phyloP scores from a whole-genome alignment of 371 early-diverging fungal species.

The Mortierella sp. region DNA sequence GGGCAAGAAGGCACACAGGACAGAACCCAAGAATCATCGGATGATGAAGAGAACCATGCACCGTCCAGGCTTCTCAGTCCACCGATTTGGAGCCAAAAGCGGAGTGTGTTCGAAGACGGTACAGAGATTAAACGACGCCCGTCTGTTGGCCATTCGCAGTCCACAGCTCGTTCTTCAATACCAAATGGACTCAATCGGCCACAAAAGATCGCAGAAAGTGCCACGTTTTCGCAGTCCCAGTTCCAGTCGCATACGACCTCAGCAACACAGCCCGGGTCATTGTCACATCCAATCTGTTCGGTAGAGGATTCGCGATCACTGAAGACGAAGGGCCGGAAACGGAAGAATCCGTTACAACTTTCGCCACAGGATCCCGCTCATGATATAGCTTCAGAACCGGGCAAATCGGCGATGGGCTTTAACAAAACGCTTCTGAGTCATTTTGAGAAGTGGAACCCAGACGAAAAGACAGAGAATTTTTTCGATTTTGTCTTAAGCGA shows the following conservation, averaged over 20 bases:
- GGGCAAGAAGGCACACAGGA: conserved; percentile 13
- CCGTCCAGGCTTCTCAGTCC: conserved; percentile 10
- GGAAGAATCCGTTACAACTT: conserved; percentile 15
- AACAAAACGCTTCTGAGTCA: conserved; percentile 40
- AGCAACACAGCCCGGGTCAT: too few species aligned
- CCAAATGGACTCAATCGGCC: background rate
- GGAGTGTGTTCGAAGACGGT: conserved; percentile 5
- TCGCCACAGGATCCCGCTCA: background rate
- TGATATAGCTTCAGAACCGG: background rate
- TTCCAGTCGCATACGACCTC: conserved; percentile 4
- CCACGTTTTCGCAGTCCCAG: background rate
- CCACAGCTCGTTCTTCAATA: background rate
- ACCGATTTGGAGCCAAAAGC: conserved; percentile 25
- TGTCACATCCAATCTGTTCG: background rate
- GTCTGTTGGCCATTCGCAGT: background rate
- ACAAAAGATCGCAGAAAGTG: background rate
- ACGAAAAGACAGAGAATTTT: conserved; percentile 29
- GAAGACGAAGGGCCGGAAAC: conserved; percentile 19
- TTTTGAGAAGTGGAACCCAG: conserved; percentile 39
- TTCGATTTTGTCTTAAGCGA: conserved; percentile 50
- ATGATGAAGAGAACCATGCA: background rate
- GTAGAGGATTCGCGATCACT: conserved; percentile 3
- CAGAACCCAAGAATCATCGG: conserved; percentile 1
- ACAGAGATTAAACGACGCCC: conserved; percentile 3
- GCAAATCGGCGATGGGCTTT: conserved; percentile 14